These are phyloP conservation scores for Biscogniauxia mediterranea DNA, from an alignment of 2,329 filamentous ascomycete species.

Conservation along the genomic window DNA sequence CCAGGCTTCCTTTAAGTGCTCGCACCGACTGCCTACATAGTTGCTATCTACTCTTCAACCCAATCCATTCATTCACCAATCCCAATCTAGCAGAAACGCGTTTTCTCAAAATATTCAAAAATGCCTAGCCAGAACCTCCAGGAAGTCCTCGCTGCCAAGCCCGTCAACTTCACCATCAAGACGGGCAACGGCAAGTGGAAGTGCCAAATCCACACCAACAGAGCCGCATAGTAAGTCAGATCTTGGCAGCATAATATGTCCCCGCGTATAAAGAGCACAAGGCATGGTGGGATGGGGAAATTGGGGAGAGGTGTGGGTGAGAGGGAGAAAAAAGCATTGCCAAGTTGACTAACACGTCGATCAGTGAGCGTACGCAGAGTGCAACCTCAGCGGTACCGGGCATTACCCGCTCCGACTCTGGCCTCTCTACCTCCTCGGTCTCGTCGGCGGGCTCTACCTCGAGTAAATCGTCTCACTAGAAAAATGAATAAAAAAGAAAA, in stretches of 20 bases:
- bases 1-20: background rate
- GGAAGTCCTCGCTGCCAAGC: slow-evolving; percentile 28
- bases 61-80: background rate
- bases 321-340: background rate
- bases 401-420: slow-evolving; percentile 28
- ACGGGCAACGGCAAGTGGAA: slow-evolving; percentile 31
- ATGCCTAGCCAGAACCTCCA: slow-evolving; percentile 32
- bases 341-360: slow-evolving; percentile 11
- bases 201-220: slow-evolving; percentile 32
- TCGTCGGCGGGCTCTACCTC: slow-evolving; percentile 15
- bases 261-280: background rate
- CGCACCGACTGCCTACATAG: background rate
- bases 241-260: slow-evolving; percentile 1
- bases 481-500: background rate
- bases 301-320: slow-evolving; percentile 2
- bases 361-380: slow-evolving; percentile 20
- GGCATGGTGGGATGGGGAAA: background rate
- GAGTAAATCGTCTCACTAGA: slow-evolving; percentile 19
- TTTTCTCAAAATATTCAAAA: slow-evolving; percentile 14
- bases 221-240: slow-evolving; percentile 31
- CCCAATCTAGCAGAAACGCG: background rate
- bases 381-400: slow-evolving; percentile 9
- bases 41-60: background rate
- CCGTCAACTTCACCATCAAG: slow-evolving; percentile 32
- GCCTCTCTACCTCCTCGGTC: slow-evolving; percentile 24